These are phyloP conservation scores for Pseudogymnoascus sp. DNA, from an alignment of 2,329 filamentous ascomycete genomes.

Conservation along the genomic window DNA sequence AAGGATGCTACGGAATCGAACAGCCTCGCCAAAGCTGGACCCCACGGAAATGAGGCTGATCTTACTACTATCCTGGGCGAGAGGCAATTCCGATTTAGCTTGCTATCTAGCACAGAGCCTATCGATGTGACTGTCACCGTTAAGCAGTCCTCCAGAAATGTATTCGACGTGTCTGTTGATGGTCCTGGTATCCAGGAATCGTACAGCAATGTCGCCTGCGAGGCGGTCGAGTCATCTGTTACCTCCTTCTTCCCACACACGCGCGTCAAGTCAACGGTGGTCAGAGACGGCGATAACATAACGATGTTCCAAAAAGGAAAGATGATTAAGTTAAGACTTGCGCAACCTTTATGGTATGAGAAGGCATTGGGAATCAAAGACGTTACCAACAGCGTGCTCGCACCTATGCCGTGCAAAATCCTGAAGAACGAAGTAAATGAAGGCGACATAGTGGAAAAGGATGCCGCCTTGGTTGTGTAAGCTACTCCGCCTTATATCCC, in stretches of 20 bases:
- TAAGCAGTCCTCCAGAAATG: conserved; percentile 27
- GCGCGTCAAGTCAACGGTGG: conserved; percentile 70
- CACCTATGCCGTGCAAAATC: conserved; percentile 97
- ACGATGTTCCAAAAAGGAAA: conserved; percentile 68
- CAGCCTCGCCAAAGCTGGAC: conserved; percentile 24
- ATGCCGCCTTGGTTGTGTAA: conserved; percentile 76
- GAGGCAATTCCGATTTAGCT: conserved; percentile 24
- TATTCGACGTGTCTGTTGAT: conserved; percentile 38
- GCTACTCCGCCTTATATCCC: conserved; percentile 29
- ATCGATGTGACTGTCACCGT: conserved; percentile 22
- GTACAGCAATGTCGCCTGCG: conserved; percentile 37
- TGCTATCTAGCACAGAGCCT: neutral
- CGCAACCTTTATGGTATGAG: conserved; percentile 69
- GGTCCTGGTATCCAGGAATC: conserved; percentile 36
- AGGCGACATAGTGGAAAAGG: conserved; percentile 76
- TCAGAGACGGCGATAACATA: conserved; percentile 54
- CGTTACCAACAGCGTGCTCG: conserved; percentile 70
- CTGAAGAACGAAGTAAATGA: conserved; percentile 79
- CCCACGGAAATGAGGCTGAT: conserved; percentile 42
- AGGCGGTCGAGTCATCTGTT: conserved; percentile 41
- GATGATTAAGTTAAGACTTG: conserved; percentile 51
- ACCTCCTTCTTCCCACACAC: conserved; percentile 76
- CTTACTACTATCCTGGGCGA: conserved; percentile 37
- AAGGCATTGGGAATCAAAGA: conserved; percentile 82
- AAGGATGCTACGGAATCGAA: conserved; percentile 31